Percentiles rank a stretch among this genome's conserved stretches.
Conservation (phyloP, 2,329 filamentous ascomycete species). For the Ceratocystis cubensis region DNA sequence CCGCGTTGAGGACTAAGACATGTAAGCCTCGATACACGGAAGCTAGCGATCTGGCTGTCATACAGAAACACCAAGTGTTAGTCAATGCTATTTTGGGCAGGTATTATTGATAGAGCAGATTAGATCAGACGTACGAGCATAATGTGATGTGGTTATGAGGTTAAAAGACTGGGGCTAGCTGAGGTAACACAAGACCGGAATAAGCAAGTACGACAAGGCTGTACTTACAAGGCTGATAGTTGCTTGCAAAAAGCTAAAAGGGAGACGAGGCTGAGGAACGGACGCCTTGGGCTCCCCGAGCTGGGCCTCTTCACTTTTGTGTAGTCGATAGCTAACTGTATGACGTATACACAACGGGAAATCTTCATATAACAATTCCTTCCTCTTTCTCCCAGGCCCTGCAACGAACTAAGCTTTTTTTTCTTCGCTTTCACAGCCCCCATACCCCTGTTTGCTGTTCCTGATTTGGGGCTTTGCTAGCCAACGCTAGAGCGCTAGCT, state of each 20-base stretch:
- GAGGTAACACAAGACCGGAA: not conserved
- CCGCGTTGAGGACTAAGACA: not conserved
- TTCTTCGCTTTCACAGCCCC: slow-evolving; percentile 2
- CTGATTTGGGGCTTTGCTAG: not conserved
- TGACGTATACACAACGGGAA: not conserved
- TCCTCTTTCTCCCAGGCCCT: not conserved
- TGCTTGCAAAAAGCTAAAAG: not conserved
- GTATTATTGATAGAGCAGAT: too few relatives aligned
- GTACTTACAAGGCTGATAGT: not conserved
- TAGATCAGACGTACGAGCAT: too few relatives aligned
- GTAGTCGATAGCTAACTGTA: not conserved
- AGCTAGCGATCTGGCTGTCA: not conserved
- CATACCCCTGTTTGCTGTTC: not conserved
- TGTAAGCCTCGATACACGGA: not conserved
- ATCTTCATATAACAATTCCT: not conserved
- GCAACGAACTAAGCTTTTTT: not conserved
- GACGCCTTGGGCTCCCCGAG: not conserved
- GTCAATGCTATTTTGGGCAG: too few relatives aligned
- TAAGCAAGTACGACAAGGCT: not conserved
- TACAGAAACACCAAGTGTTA: not conserved
- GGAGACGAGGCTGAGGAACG: not conserved
- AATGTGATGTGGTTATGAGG: too few relatives aligned
- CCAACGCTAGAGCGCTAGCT: not conserved
- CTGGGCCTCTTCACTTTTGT: not conserved
- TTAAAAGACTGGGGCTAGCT: too few relatives aligned